A percentile compares a stretch with the other conserved stretches of the same genome.
These are phyloP conservation scores for Kodamaea alishanica DNA, from an alignment of 1,139 yeast genomes.

Conservation along the genomic window DNA sequence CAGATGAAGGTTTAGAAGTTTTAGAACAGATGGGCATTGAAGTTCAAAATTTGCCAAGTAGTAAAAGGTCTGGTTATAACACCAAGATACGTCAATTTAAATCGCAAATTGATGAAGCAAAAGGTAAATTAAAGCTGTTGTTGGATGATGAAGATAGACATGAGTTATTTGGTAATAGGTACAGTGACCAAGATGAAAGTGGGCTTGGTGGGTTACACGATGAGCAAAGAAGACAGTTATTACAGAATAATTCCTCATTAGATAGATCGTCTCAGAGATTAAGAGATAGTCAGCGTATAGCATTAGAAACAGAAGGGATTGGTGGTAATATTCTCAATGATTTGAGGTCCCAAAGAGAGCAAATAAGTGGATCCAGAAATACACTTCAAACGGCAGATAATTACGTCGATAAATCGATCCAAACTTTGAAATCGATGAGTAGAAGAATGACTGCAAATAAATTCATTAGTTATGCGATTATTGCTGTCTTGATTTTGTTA, in stretches of 20 bases:
- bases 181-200: slow-evolving; percentile 25
- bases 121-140: slow-evolving; percentile 47
- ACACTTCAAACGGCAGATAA: slow-evolving; percentile 88
- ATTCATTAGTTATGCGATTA: slow-evolving; percentile 90
- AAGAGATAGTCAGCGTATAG: slow-evolving; percentile 83
- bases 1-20: slow-evolving; percentile 76
- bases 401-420: slow-evolving; percentile 84
- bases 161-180: slow-evolving; percentile 63
- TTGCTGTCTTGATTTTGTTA: slow-evolving; percentile 78
- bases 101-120: slow-evolving; percentile 55
- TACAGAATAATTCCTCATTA: slow-evolving; percentile 74
- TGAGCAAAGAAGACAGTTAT: slow-evolving; percentile 76
- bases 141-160: slow-evolving; percentile 63
- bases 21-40: slow-evolving; percentile 79
- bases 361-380: slow-evolving; percentile 76
- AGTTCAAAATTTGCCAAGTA: slow-evolving; percentile 74
- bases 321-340: slow-evolving; percentile 92
- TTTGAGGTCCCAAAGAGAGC: slow-evolving; percentile 90
- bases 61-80: slow-evolving; percentile 63
- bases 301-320: slow-evolving; percentile 85
- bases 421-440: slow-evolving; percentile 88
- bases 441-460: slow-evolving; percentile 94
- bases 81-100: slow-evolving; percentile 68
- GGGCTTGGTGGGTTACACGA: slow-evolving; percentile 45
- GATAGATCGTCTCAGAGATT: slow-evolving; percentile 82